A percentile compares a stretch with the other conserved stretches of the same genome.
phyloP scores from a whole-genome alignment of 345 rosid species.

The Syzygium grande region DNA sequence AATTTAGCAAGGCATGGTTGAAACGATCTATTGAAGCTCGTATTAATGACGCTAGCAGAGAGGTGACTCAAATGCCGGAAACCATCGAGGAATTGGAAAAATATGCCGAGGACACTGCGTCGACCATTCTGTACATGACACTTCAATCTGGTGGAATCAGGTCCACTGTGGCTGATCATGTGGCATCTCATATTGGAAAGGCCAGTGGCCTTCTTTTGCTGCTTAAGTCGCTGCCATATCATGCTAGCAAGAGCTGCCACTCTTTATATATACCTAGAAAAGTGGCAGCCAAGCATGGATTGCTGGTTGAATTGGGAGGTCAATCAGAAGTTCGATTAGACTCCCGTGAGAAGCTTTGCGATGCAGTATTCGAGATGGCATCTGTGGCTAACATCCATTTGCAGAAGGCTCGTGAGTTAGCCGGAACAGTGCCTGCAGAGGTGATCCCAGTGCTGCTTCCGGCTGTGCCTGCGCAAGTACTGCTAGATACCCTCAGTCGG shows the following conservation, averaged over 20 bases:
- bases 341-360: slow-evolving; percentile 51
- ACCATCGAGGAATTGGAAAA: slow-evolving; percentile 65
- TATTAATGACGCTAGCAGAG: slow-evolving; percentile 64
- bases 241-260: slow-evolving; percentile 65
- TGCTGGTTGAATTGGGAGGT: slow-evolving; percentile 59
- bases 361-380: slow-evolving; percentile 79
- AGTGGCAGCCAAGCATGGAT: slow-evolving; percentile 66
- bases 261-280: slow-evolving; percentile 53
- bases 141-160: slow-evolving; percentile 84
- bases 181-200: slow-evolving; percentile 87
- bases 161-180: slow-evolving; percentile 79
- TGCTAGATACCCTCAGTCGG: slow-evolving; percentile 48
- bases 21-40: slow-evolving; percentile 87
- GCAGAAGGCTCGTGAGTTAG: slow-evolving; percentile 74
- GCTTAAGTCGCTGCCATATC: slow-evolving; percentile 74
- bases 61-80: slow-evolving; percentile 57
- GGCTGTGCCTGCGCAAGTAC: slow-evolving; percentile 71
- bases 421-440: slow-evolving; percentile 50
- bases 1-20: slow-evolving; percentile 71
- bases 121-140: slow-evolving; percentile 70
- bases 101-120: slow-evolving; percentile 76
- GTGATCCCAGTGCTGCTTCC: slow-evolving; percentile 71
- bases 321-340: slow-evolving; percentile 48
- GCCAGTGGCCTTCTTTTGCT: slow-evolving; percentile 87
- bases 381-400: slow-evolving; percentile 79